Evolutionary conservation across 1,284 basidiomycete genomes (phyloP).

Genomic region (Puccinia hordei): DNA sequence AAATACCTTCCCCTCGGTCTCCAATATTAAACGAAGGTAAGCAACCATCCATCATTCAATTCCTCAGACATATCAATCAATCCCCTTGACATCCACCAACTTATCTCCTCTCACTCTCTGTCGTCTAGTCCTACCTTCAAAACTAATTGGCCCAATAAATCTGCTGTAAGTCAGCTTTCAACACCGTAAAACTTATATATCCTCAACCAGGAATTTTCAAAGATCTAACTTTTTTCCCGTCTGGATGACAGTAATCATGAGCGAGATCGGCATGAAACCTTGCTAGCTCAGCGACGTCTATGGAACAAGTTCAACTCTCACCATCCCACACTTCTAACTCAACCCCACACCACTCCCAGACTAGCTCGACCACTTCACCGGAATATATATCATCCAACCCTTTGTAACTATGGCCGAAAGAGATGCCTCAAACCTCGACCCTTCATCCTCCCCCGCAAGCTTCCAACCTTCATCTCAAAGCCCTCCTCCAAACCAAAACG

Average conservation of each 20-base stretch:
- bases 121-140: no score
- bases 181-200: no score
- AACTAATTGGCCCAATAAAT: no score
- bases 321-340: not conserved
- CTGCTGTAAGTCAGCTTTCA: no score
- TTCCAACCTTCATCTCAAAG: not conserved
- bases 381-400: conserved; percentile 1
- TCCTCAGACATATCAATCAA: no score
- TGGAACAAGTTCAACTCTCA: not conserved
- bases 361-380: not conserved
- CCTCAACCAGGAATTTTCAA: not conserved
- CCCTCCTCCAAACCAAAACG: not conserved
- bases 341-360: not conserved
- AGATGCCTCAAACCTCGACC: not conserved
- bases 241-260: not conserved
- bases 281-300: not conserved
- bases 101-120: no score
- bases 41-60: no score
- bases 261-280: not conserved
- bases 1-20: no score
- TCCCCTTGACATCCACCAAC: no score
- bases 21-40: no score
- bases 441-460: not conserved
- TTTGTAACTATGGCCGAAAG: conserved; percentile 12
- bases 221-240: not conserved